Evolutionary conservation across 306 rosid genomes (phyloP).

Genomic region (Cucurbita pepo): DNA sequence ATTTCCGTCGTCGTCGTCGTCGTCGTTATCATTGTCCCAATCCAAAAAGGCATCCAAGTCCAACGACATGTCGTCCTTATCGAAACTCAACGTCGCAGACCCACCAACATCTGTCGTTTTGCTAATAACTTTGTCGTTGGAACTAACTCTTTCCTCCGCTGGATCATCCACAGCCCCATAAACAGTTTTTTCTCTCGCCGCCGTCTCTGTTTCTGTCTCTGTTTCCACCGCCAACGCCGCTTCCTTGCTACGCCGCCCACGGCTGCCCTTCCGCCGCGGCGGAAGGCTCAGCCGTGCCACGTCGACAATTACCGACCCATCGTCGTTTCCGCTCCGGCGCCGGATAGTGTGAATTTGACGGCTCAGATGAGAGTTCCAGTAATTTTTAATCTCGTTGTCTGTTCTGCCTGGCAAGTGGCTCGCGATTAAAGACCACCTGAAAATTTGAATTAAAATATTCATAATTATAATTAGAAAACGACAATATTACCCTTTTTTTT

Average conservation of each 20-base stretch:
- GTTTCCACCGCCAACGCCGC: not conserved
- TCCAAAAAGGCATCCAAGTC: slow-evolving; percentile 5
- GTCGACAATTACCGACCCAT: slow-evolving; percentile 1
- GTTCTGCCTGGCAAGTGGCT: slow-evolving; percentile 76
- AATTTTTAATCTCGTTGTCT: slow-evolving; percentile 85
- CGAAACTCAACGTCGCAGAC: slow-evolving; percentile 1
- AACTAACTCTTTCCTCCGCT: slow-evolving; percentile 1
- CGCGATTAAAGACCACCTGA: slow-evolving; percentile 69
- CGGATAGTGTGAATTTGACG: slow-evolving; percentile 36
- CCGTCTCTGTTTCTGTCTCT: slow-evolving; percentile 1
- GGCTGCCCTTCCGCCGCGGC: slow-evolving; percentile 1
- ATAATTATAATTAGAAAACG: no score
- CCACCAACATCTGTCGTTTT: slow-evolving; percentile 2
- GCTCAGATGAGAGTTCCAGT: slow-evolving; percentile 77
- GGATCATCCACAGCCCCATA: not conserved
- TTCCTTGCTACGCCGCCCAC: not conserved
- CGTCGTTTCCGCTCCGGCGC: not conserved
- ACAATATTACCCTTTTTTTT: no score
- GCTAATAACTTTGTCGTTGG: not conserved
- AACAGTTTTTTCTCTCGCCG: slow-evolving; percentile 1
- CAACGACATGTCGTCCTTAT: slow-evolving; percentile 5
- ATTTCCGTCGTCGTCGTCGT: no score
- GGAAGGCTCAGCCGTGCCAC: not conserved
- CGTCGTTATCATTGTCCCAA: not conserved
- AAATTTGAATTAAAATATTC: no score